A percentile compares a stretch with the other conserved stretches of the same genome.
phyloP scores from a whole-genome alignment of 2,329 filamentous ascomycete species.

The Fusarium agapanthi region DNA sequence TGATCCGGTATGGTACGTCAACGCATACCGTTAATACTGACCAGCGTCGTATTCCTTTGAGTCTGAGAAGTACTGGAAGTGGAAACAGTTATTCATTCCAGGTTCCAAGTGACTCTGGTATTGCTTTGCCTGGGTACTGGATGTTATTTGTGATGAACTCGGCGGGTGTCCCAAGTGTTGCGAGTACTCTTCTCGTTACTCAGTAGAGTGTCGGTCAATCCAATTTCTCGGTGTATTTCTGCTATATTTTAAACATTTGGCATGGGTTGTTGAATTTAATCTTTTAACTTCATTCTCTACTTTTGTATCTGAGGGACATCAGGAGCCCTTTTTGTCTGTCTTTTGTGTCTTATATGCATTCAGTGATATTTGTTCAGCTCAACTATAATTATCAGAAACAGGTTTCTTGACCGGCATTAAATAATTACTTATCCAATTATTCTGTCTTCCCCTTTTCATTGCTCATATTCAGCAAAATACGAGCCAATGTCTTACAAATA shows the following conservation, averaged over 20 bases:
- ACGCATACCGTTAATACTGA: slow-evolving; percentile 35
- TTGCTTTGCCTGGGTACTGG: slow-evolving; percentile 30
- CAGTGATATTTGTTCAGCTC: neutral
- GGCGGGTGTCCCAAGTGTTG: slow-evolving; percentile 27
- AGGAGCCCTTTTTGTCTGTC: fast-evolving
- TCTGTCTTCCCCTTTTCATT: neutral
- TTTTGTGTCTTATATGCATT: too few species aligned
- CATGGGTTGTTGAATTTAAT: too few species aligned
- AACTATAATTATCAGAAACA: neutral
- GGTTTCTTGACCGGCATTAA: neutral
- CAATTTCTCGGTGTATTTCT: neutral
- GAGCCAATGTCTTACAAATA: fast-evolving
- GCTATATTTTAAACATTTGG: neutral
- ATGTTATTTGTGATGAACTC: slow-evolving; percentile 29
- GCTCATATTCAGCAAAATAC: neutral
- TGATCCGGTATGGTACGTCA: slow-evolving; percentile 26
- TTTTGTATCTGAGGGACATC: fast-evolving
- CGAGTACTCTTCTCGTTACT: neutral
- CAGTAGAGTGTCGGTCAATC: neutral
- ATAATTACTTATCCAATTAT: neutral
- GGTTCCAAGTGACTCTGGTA: slow-evolving; percentile 18
- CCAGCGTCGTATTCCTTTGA: slow-evolving; percentile 28
- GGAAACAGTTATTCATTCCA: slow-evolving; percentile 10
- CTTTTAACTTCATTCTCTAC: neutral
- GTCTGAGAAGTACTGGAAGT: neutral